phyloP scores from a whole-genome alignment of 2,329 filamentous ascomycete genomes.

The Arthroderma sp. region DNA sequence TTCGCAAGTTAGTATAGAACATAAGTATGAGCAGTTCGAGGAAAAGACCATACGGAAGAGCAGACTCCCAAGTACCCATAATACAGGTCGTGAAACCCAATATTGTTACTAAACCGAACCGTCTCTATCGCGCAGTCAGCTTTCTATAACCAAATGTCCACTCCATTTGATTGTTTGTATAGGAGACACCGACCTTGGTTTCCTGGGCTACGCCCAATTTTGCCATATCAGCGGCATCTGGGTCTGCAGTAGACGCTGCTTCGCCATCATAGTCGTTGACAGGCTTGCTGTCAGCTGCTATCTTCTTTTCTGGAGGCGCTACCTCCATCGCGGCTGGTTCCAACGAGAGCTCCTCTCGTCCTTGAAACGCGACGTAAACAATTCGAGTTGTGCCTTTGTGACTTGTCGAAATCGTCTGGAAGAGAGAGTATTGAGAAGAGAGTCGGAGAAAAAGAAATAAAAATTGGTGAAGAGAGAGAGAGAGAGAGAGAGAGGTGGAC shows the following conservation, averaged over 20 bases:
- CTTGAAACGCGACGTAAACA: too few relatives aligned
- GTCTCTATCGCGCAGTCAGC: neutral
- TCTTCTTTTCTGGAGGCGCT: neutral
- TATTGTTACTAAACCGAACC: conserved; percentile 5
- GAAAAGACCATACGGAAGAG: neutral
- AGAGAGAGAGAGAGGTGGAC: neutral
- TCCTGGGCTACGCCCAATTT: conserved; percentile 1
- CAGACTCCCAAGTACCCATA: conserved; percentile 5
- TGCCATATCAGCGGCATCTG: conserved; percentile 2
- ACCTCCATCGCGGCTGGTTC: neutral
- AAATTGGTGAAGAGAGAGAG: neutral
- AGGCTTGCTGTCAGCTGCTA: neutral
- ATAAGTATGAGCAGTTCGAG: neutral
- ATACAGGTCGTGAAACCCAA: conserved; percentile 5
- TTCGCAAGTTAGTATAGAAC: neutral
- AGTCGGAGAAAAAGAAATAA: neutral
- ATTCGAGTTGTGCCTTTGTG: neutral
- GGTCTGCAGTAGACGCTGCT: neutral
- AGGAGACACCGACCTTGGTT: conserved; percentile 1
- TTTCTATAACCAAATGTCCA: neutral
- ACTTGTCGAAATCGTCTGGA: neutral
- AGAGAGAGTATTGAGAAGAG: neutral
- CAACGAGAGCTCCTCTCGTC: too few relatives aligned
- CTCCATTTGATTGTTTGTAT: neutral
- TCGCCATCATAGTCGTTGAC: neutral